Evolutionary conservation across 2,329 filamentous ascomycete species (phyloP), one percentile per base, ranked within the genome.

Genomic region (Daldinia eschscholtzii): DNA sequence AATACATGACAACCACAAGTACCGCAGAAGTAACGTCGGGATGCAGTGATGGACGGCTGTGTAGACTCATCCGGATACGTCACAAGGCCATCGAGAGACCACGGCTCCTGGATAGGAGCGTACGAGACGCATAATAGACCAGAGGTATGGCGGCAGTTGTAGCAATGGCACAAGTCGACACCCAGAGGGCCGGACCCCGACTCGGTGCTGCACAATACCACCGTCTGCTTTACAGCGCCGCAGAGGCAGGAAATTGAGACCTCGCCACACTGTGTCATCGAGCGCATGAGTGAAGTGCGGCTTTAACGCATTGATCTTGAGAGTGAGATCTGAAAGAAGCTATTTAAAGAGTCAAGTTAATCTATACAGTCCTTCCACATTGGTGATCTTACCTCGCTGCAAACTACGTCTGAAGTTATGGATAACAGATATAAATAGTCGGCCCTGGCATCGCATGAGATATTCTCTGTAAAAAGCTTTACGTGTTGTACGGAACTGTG

Each of bases 1-100:
- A 83, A 81, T 18, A 83, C 42, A 57, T 84, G 83, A 55, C 83
- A 83, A 1, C 83, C 82, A 55, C 82, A 84, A 1, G 59, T 80
- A 0, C 65, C 61, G 64, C 82, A 84, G 66, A 84, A 84, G 68
- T 80, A 81, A 4, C 78, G 73, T 1, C 69, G 75, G 1, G 70
- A 70, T 41, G 20, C 56, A 20, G 33, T 15, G 2, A 18, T 9
- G 15, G 41, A 39, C 2, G 46, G 2, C 3, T 30, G 35, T 13
- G 48, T 20, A 10, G 55, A 58, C 2, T 35, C 44, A 44, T 64
- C 48, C 15, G 35, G n/a, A 37, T 76, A 74, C 33, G 18, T 58
- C 3, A 53, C 62, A 13, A 81, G 68, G 1, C 63, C 66, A 0
- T 60, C 41, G 0, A 73, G 9, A 1, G 61, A 71, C 6, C 7